phyloP scores from a whole-genome alignment of 2,329 filamentous ascomycete species.

The Purpureocillium lavendulum region DNA sequence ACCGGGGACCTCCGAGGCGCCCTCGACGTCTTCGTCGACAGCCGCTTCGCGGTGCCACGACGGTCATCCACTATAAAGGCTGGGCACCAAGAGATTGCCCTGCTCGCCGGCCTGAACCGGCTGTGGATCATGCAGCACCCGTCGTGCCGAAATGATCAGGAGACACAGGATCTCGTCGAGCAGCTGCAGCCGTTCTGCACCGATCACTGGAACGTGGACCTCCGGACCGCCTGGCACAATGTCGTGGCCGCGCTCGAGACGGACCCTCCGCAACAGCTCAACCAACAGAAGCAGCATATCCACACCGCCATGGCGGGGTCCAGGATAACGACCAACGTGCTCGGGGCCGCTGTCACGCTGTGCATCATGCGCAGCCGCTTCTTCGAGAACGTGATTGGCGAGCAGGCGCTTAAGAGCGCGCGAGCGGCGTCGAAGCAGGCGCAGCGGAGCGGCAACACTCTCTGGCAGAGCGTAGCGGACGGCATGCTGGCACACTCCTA shows the following conservation, averaged over 20 bases:
- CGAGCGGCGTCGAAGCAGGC: constrained; percentile 61
- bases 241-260: constrained; percentile 60
- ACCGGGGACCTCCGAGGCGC: constrained; percentile 65
- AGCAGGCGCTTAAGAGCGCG: constrained; percentile 70
- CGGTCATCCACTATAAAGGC: constrained; percentile 33
- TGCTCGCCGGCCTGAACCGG: constrained; percentile 60
- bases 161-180: constrained; percentile 53
- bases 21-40: constrained; percentile 55
- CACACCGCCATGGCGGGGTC: constrained; percentile 63
- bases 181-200: constrained; percentile 59
- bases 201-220: constrained; percentile 63
- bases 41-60: constrained; percentile 41
- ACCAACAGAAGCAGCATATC: constrained; percentile 71
- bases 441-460: constrained; percentile 57
- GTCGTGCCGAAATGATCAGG: constrained; percentile 45
- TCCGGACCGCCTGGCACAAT: constrained; percentile 70
- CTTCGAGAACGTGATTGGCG: constrained; percentile 74
- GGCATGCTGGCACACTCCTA: constrained; percentile 70
- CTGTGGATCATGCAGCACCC: constrained; percentile 65
- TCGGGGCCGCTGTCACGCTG: constrained; percentile 75
- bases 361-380: constrained; percentile 79
- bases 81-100: constrained; percentile 53
- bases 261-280: constrained; percentile 56
- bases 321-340: constrained; percentile 62
- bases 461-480: constrained; percentile 76